Evolutionary conservation across 768 basidiomycete species (phyloP).

Genomic region (Tulasnella sp.): DNA sequence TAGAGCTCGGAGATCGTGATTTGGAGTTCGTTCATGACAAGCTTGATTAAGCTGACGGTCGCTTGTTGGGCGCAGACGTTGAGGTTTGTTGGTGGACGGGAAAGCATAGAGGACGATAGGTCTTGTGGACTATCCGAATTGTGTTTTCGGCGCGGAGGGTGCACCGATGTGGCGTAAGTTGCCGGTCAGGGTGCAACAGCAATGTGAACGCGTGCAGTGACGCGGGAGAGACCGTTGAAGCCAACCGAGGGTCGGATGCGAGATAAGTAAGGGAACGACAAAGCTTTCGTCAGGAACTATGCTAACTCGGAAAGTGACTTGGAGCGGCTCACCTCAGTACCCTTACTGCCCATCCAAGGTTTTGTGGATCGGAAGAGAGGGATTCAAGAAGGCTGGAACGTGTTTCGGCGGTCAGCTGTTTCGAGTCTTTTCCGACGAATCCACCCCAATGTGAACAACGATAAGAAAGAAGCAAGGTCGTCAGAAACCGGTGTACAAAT

Average conservation of each 20-base stretch:
- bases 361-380: conserved; percentile 62
- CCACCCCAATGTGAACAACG: not conserved
- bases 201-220: not conserved
- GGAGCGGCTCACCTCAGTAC: conserved; percentile 54
- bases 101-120: conserved; percentile 89
- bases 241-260: not conserved
- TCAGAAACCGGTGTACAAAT: not conserved
- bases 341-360: conserved; percentile 78
- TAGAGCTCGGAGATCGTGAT: conserved; percentile 70
- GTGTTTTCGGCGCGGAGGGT: conserved; percentile 23
- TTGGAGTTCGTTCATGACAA: conserved; percentile 71
- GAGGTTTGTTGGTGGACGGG: conserved; percentile 75
- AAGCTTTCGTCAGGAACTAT: not conserved
- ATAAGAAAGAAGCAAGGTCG: not conserved
- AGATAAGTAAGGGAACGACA: not conserved
- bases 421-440: conserved; percentile 64
- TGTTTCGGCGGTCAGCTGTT: conserved; percentile 71
- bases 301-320: not conserved
- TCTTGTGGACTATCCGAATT: conserved; percentile 65
- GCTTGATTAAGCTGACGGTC: conserved; percentile 80
- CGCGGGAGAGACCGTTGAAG: not conserved
- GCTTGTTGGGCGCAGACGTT: conserved; percentile 87
- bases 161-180: not conserved
- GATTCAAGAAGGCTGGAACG: conserved; percentile 61
- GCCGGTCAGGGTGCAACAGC: not conserved